Evolutionary conservation across 1,284 basidiomycete genomes (phyloP), one percentile per base, ranked within the genome.

Genomic region (Thecaphora thlaspeos): DNA sequence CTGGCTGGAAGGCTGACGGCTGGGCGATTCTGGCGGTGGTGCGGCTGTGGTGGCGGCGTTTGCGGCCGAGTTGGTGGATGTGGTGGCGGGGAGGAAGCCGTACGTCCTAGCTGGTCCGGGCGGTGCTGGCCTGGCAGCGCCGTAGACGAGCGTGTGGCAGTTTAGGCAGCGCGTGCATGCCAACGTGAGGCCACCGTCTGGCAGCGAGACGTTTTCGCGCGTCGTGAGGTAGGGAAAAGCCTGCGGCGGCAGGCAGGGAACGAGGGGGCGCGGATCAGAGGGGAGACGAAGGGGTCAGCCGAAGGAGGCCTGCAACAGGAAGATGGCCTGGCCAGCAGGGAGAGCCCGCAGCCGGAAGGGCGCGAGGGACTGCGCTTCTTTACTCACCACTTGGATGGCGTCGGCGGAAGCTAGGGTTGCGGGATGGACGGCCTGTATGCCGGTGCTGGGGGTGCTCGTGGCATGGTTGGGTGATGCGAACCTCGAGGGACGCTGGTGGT

Each of bases 161-260:
- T 58, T 61, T 40, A 64, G 41, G 50, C 65, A 68, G 26, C 51
- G 60, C 14, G 59, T 54, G 52, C 63, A 66, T 19, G 59, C 50
- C 23, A 61, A 44, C 52, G 38, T 55, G 39, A 32, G 51, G 48
- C 18, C 26, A 23, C 47, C 49, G 24, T 55, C 48, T 3, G 55
- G 47, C 0, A 66, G 34, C 37, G 45, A 58, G 48, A 61, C 45
- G 1, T 51, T 58, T 32, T 66, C 63, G 28, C 63, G 63, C 7
- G 59, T 51, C 3, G 53, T 58, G 22, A 66, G 50, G 5, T 48
- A 45, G 21, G 63, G 63, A 23, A 52, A 53, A 19, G 53, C 46
- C 39, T 40, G 39, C 22, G n/a, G n/a, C n/a, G n/a, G n/a, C n/a
- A n/a, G n/a, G 17, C 9, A 15, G 11, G 32, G 12, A 15, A 14